Percentiles rank a stretch among this genome's conserved stretches.
Conservation (phyloP, 2,329 filamentous ascomycete genomes). For the Fusarium lateritium region DNA sequence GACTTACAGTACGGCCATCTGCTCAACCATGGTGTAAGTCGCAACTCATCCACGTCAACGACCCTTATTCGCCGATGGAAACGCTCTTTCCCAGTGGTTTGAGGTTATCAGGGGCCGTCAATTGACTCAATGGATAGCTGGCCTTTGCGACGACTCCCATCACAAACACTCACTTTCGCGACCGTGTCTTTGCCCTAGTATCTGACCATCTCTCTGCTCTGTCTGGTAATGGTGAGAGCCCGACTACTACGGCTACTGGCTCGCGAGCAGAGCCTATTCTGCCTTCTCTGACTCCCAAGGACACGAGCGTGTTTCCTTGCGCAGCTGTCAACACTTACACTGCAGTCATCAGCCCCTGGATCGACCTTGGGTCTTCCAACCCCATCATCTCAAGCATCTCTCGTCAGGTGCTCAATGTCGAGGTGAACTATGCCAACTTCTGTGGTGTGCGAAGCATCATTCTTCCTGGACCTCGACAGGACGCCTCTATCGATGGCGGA, state of each 20-base stretch:
- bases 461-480: slow-evolving; percentile 81
- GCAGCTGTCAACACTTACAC: slow-evolving; percentile 80
- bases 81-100: neutral
- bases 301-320: slow-evolving; percentile 80
- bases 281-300: slow-evolving; percentile 81
- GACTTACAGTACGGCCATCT: slow-evolving; percentile 76
- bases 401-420: slow-evolving; percentile 89
- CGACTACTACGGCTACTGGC: slow-evolving; percentile 60
- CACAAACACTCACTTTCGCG: slow-evolving; percentile 80
- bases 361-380: slow-evolving; percentile 87
- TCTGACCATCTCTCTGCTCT: slow-evolving; percentile 67
- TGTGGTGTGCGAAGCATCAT: slow-evolving; percentile 90
- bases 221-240: slow-evolving; percentile 57
- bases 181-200: slow-evolving; percentile 75
- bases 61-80: neutral
- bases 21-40: slow-evolving; percentile 77
- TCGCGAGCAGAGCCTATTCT: slow-evolving; percentile 70
- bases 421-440: slow-evolving; percentile 95
- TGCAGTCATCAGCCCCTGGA: slow-evolving; percentile 90
- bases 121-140: slow-evolving; percentile 68
- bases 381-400: slow-evolving; percentile 89
- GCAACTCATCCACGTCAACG: slow-evolving; percentile 18
- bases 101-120: slow-evolving; percentile 9
- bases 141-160: slow-evolving; percentile 84
- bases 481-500: slow-evolving; percentile 67